phyloP scores from a whole-genome alignment of 1,139 yeast species.

The Saccharomyces pastorianus region DNA sequence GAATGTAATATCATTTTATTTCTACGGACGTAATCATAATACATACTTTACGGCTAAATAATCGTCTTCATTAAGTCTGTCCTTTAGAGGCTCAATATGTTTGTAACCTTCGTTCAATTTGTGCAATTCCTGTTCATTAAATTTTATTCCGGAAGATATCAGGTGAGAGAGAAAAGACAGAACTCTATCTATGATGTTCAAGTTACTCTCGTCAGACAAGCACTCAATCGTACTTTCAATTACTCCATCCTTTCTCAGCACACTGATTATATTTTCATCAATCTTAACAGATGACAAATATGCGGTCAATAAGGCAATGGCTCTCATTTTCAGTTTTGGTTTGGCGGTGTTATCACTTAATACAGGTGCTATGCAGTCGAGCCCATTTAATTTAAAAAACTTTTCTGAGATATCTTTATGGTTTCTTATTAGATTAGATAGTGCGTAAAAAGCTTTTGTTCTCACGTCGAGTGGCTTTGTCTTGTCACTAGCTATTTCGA shows the following conservation, averaged over 20 bases:
- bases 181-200: conserved; percentile 54
- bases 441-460: conserved; percentile 66
- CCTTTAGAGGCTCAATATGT: conserved; percentile 38
- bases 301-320: conserved; percentile 51
- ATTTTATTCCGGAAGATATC: conserved; percentile 40
- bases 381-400: conserved; percentile 57
- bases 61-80: conserved; percentile 48
- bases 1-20: not conserved
- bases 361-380: conserved; percentile 39
- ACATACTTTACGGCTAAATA: conserved; percentile 44
- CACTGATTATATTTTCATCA: conserved; percentile 32
- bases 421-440: conserved; percentile 71
- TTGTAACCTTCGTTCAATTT: conserved; percentile 38
- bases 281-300: conserved; percentile 44
- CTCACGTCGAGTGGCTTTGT: conserved; percentile 36
- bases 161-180: conserved; percentile 47
- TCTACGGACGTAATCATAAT: conserved; percentile 13
- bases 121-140: conserved; percentile 41
- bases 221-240: conserved; percentile 34
- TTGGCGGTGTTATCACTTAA: conserved; percentile 17
- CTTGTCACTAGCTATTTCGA: conserved; percentile 34
- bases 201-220: conserved; percentile 38
- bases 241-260: conserved; percentile 39
- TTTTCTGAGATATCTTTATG: conserved; percentile 45
- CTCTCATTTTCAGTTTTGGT: conserved; percentile 44